Base-by-base conservation (phyloP, 1,284 basidiomycete species). In the Xerocomus nothofagi region DNA sequence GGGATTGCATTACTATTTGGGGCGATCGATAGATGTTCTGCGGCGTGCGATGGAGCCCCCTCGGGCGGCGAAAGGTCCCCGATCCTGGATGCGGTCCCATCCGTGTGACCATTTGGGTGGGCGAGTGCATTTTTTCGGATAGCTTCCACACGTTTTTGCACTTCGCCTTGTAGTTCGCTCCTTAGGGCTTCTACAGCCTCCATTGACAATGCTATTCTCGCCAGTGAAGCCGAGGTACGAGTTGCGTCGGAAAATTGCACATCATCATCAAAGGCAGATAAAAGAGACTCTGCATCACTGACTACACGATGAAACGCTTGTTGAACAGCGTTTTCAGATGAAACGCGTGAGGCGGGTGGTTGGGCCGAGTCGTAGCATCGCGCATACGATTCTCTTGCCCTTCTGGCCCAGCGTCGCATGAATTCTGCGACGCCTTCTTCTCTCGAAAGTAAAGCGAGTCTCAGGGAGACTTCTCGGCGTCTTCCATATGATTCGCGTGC, bases 401-500 rank as follows among this genome's bases (percentile, higher is more conserved):
- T 71, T 41, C 77, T 67, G 7, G 79, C 66, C 82, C 82, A 85
- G 47, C 80, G 68, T 41, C 75, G 69, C 47, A 90, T 59, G 5
- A 71, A 74, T 58, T 84, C 83, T 6, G 74, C 70, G 0, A 86
- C 58, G 30, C 73, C 69, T 63, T 92, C 90, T 61, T 93, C 90
- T 21, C 84, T 71, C 1, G 77, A 75, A 2, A 89, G 72, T 59
- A 90, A 74, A 9, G 80, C 78, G 6, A 94, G 77, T 6, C 91
- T 71, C 29, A 92, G 62, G 0, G 78, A 75, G 2, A 91, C 78
- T 63, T 94, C 91, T 39, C 88, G 72, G 18, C 91, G 73, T 11
- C 91, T 76, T 3, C 89, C 90, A 47, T 83, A 89, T 0, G 80
- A 74, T 64, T 93, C 91, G 21, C 86, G 80, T 20, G 83, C 77